Evolutionary conservation across 1,284 basidiomycete genomes (phyloP), one percentile per base, ranked within the genome.

Genomic region (Paramarasmius palmivorus): DNA sequence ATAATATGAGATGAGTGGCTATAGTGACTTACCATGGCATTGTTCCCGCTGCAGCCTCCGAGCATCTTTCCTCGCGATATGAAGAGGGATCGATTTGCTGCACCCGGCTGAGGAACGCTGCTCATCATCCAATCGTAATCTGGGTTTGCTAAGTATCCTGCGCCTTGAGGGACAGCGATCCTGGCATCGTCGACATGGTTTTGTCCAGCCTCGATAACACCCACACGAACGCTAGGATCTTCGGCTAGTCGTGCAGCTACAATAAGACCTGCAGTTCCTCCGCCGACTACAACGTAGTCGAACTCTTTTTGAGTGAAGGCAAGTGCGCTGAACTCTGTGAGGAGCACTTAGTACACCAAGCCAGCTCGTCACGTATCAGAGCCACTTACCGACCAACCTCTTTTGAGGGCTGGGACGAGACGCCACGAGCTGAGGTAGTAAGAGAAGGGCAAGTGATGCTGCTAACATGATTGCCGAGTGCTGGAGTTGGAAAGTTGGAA

Each of bases 141-240:
- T 10, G 51, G 51, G 38, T 53, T 53, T 23, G 42, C 14, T 34
- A 48, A 22, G 46, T 48, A 34, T 34, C 34, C 29, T 12, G 6
- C 7, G 6, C 29, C 29, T 32, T 32, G 29, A 6, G 29, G 29
- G 29, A 32, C 29, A 12, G 29, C 29, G 29, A 32, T 32, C 29
- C 29, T 32, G 29, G 29, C 29, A 15, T 57, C 53, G n/a, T 50
- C 17, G 15, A 55, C 39, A 37, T 50, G 34, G 15, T 55, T 54
- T 22, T 36, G 25, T n/a, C 63, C 63, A 12, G 63, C 67, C 50
- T 69, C 67, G 39, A 69, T 52, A 17, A 68, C 60, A 15, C 57
- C 57, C 10, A 69, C 65, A 15, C 57, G 41, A 10, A 58, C 45
- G 25, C 29, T 26, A 2, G 60, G 53, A 49, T 63, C 53, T 49